These are phyloP conservation scores for Fusarium globosum DNA, from an alignment of 2,329 filamentous ascomycete species.

Conservation along the genomic window DNA sequence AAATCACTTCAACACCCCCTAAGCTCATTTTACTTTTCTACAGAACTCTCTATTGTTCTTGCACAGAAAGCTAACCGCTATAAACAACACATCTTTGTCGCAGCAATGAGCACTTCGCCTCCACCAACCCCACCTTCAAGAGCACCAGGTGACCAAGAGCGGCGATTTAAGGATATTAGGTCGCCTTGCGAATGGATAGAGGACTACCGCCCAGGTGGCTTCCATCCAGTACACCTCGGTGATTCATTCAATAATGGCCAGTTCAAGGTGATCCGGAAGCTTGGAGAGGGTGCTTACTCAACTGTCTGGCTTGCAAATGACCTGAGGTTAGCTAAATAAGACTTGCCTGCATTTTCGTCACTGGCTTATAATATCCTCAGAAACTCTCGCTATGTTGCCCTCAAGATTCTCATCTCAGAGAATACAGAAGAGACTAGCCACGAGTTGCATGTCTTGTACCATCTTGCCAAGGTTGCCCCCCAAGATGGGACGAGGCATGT, in stretches of 20 bases:
- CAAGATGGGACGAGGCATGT: constrained; percentile 38
- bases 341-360: rapidly evolving
- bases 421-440: constrained; percentile 2
- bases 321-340: constrained; percentile 32
- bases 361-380: constrained; percentile 9
- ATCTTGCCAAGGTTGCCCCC: background rate
- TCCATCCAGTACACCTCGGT: constrained; percentile 56
- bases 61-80: background rate
- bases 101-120: constrained; percentile 34
- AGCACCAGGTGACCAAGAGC: background rate
- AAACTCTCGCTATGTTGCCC: background rate
- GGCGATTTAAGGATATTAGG: constrained; percentile 41
- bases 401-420: constrained; percentile 5
- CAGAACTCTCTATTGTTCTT: background rate
- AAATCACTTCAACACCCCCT: too few relatives aligned
- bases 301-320: constrained; percentile 60
- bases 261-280: constrained; percentile 58
- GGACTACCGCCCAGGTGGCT: constrained; percentile 54
- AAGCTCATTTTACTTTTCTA: background rate
- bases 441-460: constrained; percentile 35
- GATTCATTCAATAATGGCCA: constrained; percentile 53
- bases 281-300: constrained; percentile 57
- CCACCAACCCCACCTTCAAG: constrained; percentile 40
- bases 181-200: constrained; percentile 47
- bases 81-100: background rate